phyloP scores from a whole-genome alignment of 768 basidiomycete genomes.

The Udeniomyces megalosporus region DNA sequence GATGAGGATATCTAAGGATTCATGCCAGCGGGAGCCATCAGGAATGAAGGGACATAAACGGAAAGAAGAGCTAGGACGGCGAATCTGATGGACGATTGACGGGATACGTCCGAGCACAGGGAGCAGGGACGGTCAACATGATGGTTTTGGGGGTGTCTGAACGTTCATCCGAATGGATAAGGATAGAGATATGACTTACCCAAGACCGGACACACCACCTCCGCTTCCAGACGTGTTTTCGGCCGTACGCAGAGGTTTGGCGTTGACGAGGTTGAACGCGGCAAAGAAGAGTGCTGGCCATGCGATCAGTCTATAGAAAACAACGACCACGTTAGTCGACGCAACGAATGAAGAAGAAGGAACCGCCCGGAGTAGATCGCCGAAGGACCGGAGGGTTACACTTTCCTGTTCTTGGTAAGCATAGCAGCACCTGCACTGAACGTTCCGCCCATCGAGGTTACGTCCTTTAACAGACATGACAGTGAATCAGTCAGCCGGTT shows the following conservation, averaged over 20 bases:
- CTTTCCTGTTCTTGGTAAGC: too few relatives aligned
- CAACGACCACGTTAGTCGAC: too few relatives aligned
- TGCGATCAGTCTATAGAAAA: background rate
- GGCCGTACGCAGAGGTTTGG: background rate
- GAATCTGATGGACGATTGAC: background rate
- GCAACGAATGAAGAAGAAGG: too few relatives aligned
- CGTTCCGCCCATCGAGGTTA: too few relatives aligned
- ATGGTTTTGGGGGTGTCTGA: background rate
- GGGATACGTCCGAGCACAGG: background rate
- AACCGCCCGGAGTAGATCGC: too few relatives aligned
- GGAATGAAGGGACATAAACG: conserved; percentile 1
- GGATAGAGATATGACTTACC: background rate
- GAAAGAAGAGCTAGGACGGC: background rate
- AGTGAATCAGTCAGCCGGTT: too few relatives aligned
- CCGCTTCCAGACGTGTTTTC: background rate
- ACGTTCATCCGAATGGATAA: background rate
- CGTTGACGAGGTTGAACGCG: background rate
- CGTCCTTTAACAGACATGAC: too few relatives aligned
- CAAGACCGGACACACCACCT: background rate
- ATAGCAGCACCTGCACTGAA: too few relatives aligned
- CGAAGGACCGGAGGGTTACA: too few relatives aligned
- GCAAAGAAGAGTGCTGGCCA: conserved; percentile 4
- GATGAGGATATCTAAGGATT: too few relatives aligned
- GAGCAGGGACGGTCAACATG: background rate
- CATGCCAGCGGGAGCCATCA: conserved; percentile 1